Conservation (phyloP, 2,329 filamentous ascomycete species). For the Pseudocercospora eumusae region DNA sequence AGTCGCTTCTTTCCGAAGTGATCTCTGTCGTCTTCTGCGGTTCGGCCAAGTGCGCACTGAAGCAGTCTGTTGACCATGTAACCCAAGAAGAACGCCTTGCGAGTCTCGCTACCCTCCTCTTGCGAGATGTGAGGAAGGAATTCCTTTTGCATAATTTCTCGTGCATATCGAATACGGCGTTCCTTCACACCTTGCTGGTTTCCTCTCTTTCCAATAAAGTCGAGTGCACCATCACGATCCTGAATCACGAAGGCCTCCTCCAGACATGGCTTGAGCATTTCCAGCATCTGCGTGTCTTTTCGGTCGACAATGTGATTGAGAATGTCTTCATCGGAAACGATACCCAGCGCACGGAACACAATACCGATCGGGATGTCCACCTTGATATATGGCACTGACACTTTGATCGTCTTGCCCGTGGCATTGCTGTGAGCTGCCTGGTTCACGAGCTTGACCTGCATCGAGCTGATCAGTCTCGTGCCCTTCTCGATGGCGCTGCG, state of each 20-base stretch:
- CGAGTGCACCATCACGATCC: constrained; percentile 88
- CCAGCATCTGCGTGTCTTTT: constrained; percentile 93
- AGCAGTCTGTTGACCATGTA: constrained; percentile 98
- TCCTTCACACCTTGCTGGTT: constrained; percentile 74
- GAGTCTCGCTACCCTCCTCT: constrained; percentile 87
- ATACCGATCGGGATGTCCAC: constrained; percentile 90
- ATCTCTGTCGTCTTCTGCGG: constrained; percentile 94
- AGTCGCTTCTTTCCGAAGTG: constrained; percentile 99
- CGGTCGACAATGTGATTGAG: constrained; percentile 95
- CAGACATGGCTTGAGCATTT: constrained; percentile 95
- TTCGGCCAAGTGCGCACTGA: constrained; percentile 87
- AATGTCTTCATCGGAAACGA: constrained; percentile 97
- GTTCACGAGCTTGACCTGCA: constrained; percentile 80
- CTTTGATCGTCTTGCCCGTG: constrained; percentile 85
- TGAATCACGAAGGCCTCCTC: constrained; percentile 97
- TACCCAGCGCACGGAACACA: constrained; percentile 90
- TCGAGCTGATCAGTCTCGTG: constrained; percentile 87
- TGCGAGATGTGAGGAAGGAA: constrained; percentile 96
- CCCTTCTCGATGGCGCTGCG: constrained; percentile 95
- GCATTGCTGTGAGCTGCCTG: constrained; percentile 59
- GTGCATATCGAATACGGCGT: constrained; percentile 86
- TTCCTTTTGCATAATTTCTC: constrained; percentile 96
- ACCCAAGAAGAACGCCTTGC: constrained; percentile 96
- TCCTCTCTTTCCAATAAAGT: constrained; percentile 93
- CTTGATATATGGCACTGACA: constrained; percentile 91